Percentiles rank a stretch among this genome's conserved stretches.
Conservation (phyloP, 2,329 filamentous ascomycete genomes). For the Diplodia scrobiculata region DNA sequence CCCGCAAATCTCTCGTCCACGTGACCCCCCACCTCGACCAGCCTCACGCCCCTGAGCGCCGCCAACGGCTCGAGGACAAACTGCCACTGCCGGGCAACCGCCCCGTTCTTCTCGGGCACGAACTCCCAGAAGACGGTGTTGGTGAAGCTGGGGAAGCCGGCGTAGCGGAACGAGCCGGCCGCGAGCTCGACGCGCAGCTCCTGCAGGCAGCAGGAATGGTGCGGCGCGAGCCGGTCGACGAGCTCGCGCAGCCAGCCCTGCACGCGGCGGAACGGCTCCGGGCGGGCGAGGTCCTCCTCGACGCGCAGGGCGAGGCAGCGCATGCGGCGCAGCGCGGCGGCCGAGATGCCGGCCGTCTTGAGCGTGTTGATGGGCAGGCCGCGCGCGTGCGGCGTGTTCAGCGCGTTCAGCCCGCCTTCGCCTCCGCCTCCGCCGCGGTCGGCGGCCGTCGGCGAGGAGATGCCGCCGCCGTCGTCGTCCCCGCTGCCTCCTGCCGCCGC, state of each 20-base stretch:
- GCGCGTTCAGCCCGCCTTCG: background rate
- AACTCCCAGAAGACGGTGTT: slow-evolving; percentile 24
- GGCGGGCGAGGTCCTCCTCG: slow-evolving; percentile 22
- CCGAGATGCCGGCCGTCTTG: background rate
- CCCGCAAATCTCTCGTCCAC: slow-evolving; percentile 11
- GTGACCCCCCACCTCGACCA: slow-evolving; percentile 23
- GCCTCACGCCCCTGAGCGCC: slow-evolving; percentile 16
- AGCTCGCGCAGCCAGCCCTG: slow-evolving; percentile 21
- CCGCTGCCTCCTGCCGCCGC: background rate
- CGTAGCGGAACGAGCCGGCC: slow-evolving; percentile 15
- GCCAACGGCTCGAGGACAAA: slow-evolving; percentile 30
- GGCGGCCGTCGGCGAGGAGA: background rate
- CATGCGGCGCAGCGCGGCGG: slow-evolving; percentile 18
- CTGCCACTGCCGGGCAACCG: slow-evolving; percentile 12
- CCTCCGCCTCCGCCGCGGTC: background rate
- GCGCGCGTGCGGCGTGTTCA: slow-evolving; percentile 13
- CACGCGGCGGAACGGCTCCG: slow-evolving; percentile 25
- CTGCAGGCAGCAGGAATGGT: background rate
- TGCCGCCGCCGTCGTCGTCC: background rate
- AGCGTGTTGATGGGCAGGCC: slow-evolving; percentile 28
- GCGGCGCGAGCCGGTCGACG: background rate
- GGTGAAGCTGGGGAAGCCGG: slow-evolving; percentile 18
- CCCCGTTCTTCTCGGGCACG: background rate
- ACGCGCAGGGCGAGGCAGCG: slow-evolving; percentile 18
- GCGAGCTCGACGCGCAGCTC: slow-evolving; percentile 17